Percentiles rank a stretch among this genome's conserved stretches.
These are phyloP conservation scores for Pseudevernia furfuracea DNA, from an alignment of 495 filamentous ascomycete species.

Conservation along the genomic window DNA sequence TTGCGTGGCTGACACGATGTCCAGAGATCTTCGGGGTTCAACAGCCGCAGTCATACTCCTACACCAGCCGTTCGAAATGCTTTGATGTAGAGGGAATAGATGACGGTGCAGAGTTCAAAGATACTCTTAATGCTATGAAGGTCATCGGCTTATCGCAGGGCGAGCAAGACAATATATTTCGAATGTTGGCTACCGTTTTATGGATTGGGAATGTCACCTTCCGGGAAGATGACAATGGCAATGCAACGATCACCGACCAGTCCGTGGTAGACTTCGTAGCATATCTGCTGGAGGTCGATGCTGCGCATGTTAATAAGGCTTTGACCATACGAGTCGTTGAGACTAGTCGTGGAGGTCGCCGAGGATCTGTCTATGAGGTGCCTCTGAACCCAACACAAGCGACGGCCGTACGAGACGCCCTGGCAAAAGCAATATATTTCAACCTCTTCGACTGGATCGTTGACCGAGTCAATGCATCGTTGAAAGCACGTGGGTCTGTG, in stretches of 20 bases:
- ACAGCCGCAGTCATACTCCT: conserved; percentile 86
- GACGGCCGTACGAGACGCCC: conserved; percentile 83
- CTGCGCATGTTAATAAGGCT: conserved; percentile 72
- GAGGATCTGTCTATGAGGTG: conserved; percentile 81
- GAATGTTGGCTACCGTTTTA: conserved; percentile 84
- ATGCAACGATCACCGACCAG: conserved; percentile 75
- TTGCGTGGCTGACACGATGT: conserved; percentile 18
- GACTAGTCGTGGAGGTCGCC: conserved; percentile 72
- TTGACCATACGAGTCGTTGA: conserved; percentile 86
- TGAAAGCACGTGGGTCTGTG: conserved; percentile 67
- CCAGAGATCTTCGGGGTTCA: conserved; percentile 75
- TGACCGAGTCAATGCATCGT: conserved; percentile 78
- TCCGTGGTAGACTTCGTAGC: conserved; percentile 90
- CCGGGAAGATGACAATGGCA: conserved; percentile 76
- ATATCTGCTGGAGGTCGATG: conserved; percentile 84
- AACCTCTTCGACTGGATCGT: conserved; percentile 99
- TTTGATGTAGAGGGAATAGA: conserved; percentile 90
- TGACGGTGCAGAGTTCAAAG: conserved; percentile 80
- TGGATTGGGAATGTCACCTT: conserved; percentile 96
- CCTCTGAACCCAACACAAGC: conserved; percentile 88
- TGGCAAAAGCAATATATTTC: conserved; percentile 92
- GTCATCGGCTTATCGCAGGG: conserved; percentile 80
- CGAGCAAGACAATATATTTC: conserved; percentile 96
- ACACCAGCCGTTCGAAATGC: conserved; percentile 90
- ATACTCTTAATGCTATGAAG: conserved; percentile 89